Conservation (phyloP, 1,139 yeast genomes). For the Blastobotrys persicus region DNA sequence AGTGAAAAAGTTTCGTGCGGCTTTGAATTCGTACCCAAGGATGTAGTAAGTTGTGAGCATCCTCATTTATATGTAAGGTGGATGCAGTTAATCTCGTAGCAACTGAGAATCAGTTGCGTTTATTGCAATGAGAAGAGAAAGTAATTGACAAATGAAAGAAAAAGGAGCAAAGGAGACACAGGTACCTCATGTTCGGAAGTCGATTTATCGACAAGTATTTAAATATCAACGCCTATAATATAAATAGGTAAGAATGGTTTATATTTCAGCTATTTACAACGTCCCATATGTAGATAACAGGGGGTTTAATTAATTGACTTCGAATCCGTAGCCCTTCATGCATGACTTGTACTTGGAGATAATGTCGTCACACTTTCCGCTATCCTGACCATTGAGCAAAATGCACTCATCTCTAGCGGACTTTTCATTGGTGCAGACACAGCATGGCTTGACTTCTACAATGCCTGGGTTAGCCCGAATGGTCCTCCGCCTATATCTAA, state of each 20-base stretch:
- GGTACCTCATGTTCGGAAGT: too few species aligned
- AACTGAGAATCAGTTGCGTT: too few species aligned
- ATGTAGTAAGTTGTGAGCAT: too few species aligned
- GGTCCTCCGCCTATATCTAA: background rate
- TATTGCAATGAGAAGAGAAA: too few species aligned
- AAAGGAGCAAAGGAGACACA: too few species aligned
- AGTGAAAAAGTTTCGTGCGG: background rate
- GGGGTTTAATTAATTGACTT: slow-evolving; percentile 32
- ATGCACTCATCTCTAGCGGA: slow-evolving; percentile 83
- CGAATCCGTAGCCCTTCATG: slow-evolving; percentile 91
- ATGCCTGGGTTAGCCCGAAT: background rate
- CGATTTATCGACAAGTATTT: too few species aligned
- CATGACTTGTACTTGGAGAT: slow-evolving; percentile 74
- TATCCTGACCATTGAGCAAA: slow-evolving; percentile 75
- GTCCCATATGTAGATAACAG: background rate
- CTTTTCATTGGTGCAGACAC: slow-evolving; percentile 90
- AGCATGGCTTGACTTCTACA: slow-evolving; percentile 83
- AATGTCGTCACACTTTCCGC: slow-evolving; percentile 74
- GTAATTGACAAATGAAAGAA: too few species aligned
- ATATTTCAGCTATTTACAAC: background rate
- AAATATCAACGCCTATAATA: too few species aligned
- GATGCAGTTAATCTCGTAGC: too few species aligned
- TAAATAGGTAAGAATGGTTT: background rate
- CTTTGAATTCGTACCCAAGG: background rate
- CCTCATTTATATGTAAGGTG: too few species aligned